Base-by-base conservation (phyloP, 495 filamentous ascomycete species). In the Astrothelium macrocarpum region DNA sequence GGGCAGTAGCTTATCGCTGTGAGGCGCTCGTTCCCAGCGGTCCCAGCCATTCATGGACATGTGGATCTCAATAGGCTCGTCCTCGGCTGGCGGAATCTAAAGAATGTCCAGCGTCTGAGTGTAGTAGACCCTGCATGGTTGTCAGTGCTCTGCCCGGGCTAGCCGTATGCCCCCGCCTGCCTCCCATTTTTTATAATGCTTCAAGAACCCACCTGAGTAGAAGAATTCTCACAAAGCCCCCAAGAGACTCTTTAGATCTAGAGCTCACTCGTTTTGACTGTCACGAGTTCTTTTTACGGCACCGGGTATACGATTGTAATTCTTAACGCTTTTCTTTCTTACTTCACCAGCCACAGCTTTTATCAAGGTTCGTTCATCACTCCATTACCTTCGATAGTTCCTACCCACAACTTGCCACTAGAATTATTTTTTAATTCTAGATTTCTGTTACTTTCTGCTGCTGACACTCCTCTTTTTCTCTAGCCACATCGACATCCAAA, bases 151-250 rank as follows among this genome's bases (percentile, higher is more conserved):
- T 4, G 49, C 20, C 25, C 49, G 49, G 49, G 5, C 49, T 56
- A 56, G 49, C 49, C 49, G 49, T 56, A 56, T 7, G 25, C 49
- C 49, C 49, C 49, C 49, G 25, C 49, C 49, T 56, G 49, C 49
- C 49, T 56, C 29, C 49, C 20, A 56, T 29, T 56, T 49, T 56
- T 18, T 49, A 49, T 49, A 49, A 49, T 49, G 34, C 34, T 39
- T 14, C 34, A 18, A 49, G 43, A 3, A 49, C 9, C n/a, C 43
- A n/a, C 43, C 3, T 20, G n/a, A 3, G 3, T 9, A 49, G 10
- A 14, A 11, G n/a, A 9, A 49, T 3, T 20, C 43, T 20, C 10
- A 20, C 9, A 49, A 49, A 20, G 3, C 49, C 16, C 25, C 14
- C 14, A 5, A 5, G 5, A 5, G 5, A 5, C 14, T 39, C 14